phyloP scores from a whole-genome alignment of 805 yeast species.

The Starmerella vaccinii region DNA sequence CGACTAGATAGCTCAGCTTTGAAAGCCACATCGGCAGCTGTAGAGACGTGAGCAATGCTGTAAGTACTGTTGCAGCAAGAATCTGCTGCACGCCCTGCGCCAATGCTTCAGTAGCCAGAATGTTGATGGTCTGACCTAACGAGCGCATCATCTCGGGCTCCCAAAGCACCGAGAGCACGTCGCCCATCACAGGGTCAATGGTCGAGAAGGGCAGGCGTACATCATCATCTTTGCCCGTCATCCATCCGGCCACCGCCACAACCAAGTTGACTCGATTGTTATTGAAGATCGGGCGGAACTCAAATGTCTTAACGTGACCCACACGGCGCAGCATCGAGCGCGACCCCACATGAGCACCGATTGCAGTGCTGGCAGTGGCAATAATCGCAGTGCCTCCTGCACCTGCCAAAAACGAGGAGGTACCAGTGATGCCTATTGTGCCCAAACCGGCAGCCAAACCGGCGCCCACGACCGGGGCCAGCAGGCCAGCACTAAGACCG shows the following conservation, averaged over 20 bases:
- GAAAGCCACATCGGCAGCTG: constrained; percentile 88
- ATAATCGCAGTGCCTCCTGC: constrained; percentile 94
- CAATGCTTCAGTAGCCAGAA: constrained; percentile 86
- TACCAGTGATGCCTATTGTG: constrained; percentile 90
- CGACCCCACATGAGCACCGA: constrained; percentile 84
- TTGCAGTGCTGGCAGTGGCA: constrained; percentile 79
- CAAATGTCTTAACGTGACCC: constrained; percentile 90
- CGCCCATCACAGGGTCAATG: constrained; percentile 97
- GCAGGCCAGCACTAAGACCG: constrained; percentile 87
- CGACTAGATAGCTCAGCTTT: constrained; percentile 77
- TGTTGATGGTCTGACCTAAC: constrained; percentile 91
- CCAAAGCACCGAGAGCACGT: constrained; percentile 82
- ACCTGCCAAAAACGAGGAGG: constrained; percentile 85
- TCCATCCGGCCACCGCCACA: constrained; percentile 93
- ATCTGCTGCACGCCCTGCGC: constrained; percentile 92
- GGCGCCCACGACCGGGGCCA: constrained; percentile 97
- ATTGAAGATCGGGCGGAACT: constrained; percentile 84
- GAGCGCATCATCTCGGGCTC: constrained; percentile 96
- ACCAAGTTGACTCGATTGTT: constrained; percentile 79
- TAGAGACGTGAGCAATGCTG: constrained; percentile 84
- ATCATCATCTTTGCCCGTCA: constrained; percentile 91
- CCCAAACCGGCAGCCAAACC: constrained; percentile 96
- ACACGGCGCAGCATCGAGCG: constrained; percentile 76
- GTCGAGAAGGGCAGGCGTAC: constrained; percentile 93
- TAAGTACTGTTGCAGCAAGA: constrained; percentile 78